These are phyloP conservation scores for Dryas integrifolia DNA, from an alignment of 331 rosid species.

Conservation along the genomic window DNA sequence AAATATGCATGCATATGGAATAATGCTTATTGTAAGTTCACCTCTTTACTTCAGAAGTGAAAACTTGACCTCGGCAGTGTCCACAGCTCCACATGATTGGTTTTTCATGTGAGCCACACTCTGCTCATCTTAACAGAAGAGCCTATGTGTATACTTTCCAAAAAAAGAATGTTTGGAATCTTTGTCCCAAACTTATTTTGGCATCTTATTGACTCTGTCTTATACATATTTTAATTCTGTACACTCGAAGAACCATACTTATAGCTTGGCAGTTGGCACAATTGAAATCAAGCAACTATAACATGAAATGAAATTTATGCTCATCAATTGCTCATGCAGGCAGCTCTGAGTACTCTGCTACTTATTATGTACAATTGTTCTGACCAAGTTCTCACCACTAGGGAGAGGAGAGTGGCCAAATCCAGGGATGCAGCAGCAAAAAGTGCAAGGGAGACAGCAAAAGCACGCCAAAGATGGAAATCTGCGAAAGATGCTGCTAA, in stretches of 20 bases:
- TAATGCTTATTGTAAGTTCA: slow-evolving; percentile 79
- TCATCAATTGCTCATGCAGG: slow-evolving; percentile 69
- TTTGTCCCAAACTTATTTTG: slow-evolving; percentile 8
- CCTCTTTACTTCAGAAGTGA: slow-evolving; percentile 24
- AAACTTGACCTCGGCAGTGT: slow-evolving; percentile 15
- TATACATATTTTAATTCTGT: not conserved
- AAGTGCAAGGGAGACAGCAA: slow-evolving; percentile 71
- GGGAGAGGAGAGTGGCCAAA: slow-evolving; percentile 76
- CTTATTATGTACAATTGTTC: slow-evolving; percentile 95
- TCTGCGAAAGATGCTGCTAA: slow-evolving; percentile 77
- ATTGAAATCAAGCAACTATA: slow-evolving; percentile 16
- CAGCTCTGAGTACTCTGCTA: slow-evolving; percentile 79
- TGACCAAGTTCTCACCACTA: slow-evolving; percentile 86
- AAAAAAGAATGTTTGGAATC: slow-evolving; percentile 8
- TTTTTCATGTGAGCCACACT: slow-evolving; percentile 1
- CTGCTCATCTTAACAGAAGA: slow-evolving; percentile 2
- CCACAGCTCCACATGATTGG: slow-evolving; percentile 7
- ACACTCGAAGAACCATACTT: not conserved
- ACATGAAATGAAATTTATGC: slow-evolving; percentile 25
- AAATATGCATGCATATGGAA: slow-evolving; percentile 79
- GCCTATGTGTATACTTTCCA: not conserved
- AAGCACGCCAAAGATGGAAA: slow-evolving; percentile 80
- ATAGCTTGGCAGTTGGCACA: slow-evolving; percentile 6
- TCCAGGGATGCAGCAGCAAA: slow-evolving; percentile 91
- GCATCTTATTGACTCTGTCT: slow-evolving; percentile 5